Evolutionary conservation across 169 alveolate genomes (phyloP).

Genomic region (Cryptosporidium tyzzeri): DNA sequence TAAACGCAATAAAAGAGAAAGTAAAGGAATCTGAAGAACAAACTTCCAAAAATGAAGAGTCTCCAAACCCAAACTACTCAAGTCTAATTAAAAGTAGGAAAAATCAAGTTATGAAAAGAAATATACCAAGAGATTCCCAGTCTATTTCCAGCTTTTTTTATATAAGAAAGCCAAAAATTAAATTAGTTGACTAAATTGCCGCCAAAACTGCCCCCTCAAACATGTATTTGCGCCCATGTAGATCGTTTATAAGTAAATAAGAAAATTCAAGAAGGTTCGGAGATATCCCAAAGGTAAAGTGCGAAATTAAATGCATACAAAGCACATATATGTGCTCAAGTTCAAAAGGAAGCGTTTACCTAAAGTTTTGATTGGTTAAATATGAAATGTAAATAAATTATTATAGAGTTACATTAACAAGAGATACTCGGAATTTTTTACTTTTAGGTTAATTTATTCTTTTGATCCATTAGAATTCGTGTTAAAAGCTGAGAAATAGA

Average conservation of each 20-base stretch:
- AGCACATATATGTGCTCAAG: background rate
- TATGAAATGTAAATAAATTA: background rate
- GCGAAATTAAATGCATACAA: background rate
- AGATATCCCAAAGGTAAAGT: background rate
- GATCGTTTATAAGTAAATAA: slow-evolving; percentile 51
- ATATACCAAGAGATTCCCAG: slow-evolving; percentile 26
- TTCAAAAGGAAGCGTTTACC: background rate
- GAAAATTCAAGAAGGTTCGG: slow-evolving; percentile 17
- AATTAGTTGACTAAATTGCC: slow-evolving; percentile 10
- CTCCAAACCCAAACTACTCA: slow-evolving; percentile 30
- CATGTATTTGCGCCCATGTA: slow-evolving; percentile 41
- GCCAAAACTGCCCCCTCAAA: slow-evolving; percentile 23
- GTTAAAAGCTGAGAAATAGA: background rate
- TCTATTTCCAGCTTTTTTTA: slow-evolving; percentile 54
- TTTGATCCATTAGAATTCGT: background rate
- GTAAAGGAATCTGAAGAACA: background rate
- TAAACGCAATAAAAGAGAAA: background rate
- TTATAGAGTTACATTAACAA: background rate
- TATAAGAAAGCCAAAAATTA: slow-evolving; percentile 31
- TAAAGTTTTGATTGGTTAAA: background rate
- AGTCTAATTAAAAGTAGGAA: slow-evolving; percentile 1
- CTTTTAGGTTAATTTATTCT: background rate
- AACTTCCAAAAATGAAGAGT: background rate
- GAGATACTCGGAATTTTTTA: background rate
- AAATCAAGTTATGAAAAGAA: slow-evolving; percentile 5